phyloP scores from a whole-genome alignment of 2,329 filamentous ascomycete species.

The Lasiodiplodia gonubiensis region DNA sequence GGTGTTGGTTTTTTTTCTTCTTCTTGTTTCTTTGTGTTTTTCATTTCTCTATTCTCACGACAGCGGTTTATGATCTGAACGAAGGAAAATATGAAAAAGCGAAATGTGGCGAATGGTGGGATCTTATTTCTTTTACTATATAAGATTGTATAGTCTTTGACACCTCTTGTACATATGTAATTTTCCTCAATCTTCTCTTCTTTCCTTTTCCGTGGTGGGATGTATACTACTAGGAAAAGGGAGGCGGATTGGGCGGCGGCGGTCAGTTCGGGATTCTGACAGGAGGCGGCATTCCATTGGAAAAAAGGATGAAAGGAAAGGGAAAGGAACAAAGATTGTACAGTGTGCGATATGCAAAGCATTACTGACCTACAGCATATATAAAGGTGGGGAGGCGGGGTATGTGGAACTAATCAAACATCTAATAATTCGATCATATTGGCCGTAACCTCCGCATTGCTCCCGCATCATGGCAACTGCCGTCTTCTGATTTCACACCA shows the following conservation, averaged over 20 bases:
- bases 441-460: neutral
- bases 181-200: neutral
- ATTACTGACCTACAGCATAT: neutral
- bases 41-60: neutral
- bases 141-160: neutral
- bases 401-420: neutral
- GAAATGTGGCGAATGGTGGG: neutral
- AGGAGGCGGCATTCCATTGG: neutral
- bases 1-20: neutral
- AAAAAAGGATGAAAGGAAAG: neutral
- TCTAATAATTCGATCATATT: neutral
- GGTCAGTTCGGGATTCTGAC: neutral
- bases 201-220: neutral
- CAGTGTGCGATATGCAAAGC: neutral
- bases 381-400: neutral
- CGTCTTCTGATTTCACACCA: too few relatives aligned
- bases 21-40: neutral
- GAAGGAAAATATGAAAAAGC: neutral
- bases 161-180: neutral
- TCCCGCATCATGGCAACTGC: neutral
- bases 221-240: neutral
- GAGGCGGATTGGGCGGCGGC: neutral
- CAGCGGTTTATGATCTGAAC: conserved; percentile 8
- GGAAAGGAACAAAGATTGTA: neutral
- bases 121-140: neutral